phyloP scores from a whole-genome alignment of 2,329 filamentous ascomycete genomes.

The Magnaporthales sp. region DNA sequence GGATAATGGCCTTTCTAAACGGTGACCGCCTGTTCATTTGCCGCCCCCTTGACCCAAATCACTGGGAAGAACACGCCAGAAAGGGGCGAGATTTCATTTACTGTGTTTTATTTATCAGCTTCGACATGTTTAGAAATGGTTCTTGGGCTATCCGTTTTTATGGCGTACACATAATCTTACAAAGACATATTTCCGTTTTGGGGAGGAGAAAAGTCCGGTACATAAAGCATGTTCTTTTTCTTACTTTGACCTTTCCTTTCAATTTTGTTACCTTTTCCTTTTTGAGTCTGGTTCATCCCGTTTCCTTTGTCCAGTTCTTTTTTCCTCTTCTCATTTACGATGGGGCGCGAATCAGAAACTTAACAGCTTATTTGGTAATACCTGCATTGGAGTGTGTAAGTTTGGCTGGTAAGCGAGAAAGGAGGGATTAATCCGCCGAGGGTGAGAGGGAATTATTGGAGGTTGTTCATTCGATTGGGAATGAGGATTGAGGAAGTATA shows the following conservation, averaged over 20 bases:
- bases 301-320: conserved; percentile 6
- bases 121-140: conserved; percentile 17
- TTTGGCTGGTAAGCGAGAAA: neutral
- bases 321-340: conserved; percentile 5
- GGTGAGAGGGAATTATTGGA: neutral
- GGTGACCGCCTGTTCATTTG: neutral
- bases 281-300: conserved; percentile 2
- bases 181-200: conserved; percentile 9
- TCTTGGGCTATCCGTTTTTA: conserved; percentile 15
- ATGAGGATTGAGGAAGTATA: neutral
- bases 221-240: conserved; percentile 10
- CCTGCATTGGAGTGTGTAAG: neutral
- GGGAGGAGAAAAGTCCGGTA: conserved; percentile 2
- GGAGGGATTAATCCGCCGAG: neutral
- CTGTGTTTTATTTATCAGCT: conserved; percentile 4
- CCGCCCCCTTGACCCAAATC: neutral
- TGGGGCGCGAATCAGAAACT: neutral
- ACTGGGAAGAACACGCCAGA: neutral
- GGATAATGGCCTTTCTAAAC: neutral
- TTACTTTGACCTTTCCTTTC: neutral
- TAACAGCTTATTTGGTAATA: neutral
- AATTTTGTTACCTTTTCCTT: conserved; percentile 2
- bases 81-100: neutral
- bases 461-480: neutral
- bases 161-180: conserved; percentile 24